Evolutionary conservation across 1,284 basidiomycete species (phyloP).

Genomic region (Earliella scabrosa): DNA sequence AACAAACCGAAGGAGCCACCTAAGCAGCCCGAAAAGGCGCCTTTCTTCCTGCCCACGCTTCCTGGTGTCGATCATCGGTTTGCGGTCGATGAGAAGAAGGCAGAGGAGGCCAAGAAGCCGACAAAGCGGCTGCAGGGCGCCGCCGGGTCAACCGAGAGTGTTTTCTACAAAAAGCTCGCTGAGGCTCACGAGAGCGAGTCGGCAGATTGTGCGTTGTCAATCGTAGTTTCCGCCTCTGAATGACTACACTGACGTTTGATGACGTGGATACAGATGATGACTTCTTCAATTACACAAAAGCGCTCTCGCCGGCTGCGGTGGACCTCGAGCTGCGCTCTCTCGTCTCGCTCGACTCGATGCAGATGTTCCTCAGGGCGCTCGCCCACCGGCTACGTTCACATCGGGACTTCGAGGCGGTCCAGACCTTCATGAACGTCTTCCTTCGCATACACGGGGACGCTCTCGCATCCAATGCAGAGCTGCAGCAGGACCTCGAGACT

Average conservation of each 20-base stretch:
- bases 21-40: slow-evolving; percentile 93
- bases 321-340: slow-evolving; percentile 91
- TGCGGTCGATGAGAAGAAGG: slow-evolving; percentile 54
- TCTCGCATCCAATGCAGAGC: slow-evolving; percentile 71
- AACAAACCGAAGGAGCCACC: slow-evolving; percentile 97
- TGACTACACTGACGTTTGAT: neutral
- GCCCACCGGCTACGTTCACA: slow-evolving; percentile 75
- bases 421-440: slow-evolving; percentile 87
- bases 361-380: slow-evolving; percentile 78
- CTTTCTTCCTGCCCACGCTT: slow-evolving; percentile 95
- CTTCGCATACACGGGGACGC: slow-evolving; percentile 86
- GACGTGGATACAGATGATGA: slow-evolving; percentile 60
- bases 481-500: slow-evolving; percentile 57
- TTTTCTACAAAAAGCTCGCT: slow-evolving; percentile 71
- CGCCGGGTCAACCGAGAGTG: slow-evolving; percentile 66
- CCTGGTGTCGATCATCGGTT: slow-evolving; percentile 85
- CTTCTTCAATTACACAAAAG: slow-evolving; percentile 88
- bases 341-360: slow-evolving; percentile 66
- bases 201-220: slow-evolving; percentile 61
- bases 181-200: slow-evolving; percentile 43
- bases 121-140: slow-evolving; percentile 61
- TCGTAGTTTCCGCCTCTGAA: neutral
- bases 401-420: slow-evolving; percentile 95
- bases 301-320: slow-evolving; percentile 87
- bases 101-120: slow-evolving; percentile 45